Evolutionary conservation across 768 basidiomycete genomes (phyloP).

Genomic region (Boletus insuetus): DNA sequence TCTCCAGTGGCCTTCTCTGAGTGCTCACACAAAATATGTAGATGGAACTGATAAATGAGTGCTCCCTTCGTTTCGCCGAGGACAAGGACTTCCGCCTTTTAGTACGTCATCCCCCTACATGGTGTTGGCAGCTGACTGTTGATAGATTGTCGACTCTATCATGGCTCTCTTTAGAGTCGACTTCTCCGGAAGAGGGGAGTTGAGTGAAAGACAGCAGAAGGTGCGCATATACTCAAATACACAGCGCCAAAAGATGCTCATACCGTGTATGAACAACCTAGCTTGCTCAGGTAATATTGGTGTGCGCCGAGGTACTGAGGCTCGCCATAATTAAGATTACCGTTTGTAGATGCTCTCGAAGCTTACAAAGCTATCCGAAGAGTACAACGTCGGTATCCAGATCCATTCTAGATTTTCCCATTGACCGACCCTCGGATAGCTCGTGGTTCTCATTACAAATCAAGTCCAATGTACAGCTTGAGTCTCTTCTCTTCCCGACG

Average conservation of each 20-base stretch:
- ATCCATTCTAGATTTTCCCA: neutral
- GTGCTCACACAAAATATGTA: conserved; percentile 26
- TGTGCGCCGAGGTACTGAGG: neutral
- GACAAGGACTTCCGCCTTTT: conserved; percentile 80
- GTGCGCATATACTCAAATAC: conserved; percentile 31
- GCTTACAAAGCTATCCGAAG: conserved; percentile 87
- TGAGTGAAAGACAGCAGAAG: conserved; percentile 93
- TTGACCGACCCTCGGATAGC: conserved; percentile 38
- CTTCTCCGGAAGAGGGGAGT: conserved; percentile 88
- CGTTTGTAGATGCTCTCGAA: conserved; percentile 78
- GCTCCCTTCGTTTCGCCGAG: conserved; percentile 84
- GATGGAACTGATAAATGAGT: conserved; percentile 93
- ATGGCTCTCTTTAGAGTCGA: conserved; percentile 97
- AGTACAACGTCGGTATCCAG: conserved; percentile 63
- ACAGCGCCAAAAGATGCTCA: conserved; percentile 5
- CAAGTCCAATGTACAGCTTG: conserved; percentile 75
- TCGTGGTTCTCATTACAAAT: conserved; percentile 86
- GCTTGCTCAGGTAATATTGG: conserved; percentile 71
- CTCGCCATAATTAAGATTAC: neutral
- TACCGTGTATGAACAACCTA: conserved; percentile 30
- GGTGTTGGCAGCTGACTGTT: conserved; percentile 6
- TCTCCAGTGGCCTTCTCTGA: neutral
- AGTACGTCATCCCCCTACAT: conserved; percentile 34
- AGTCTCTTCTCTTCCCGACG: neutral
- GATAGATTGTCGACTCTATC: conserved; percentile 90